Percentiles rank a stretch among this genome's conserved stretches.
Evolutionary conservation across 2,329 filamentous ascomycete species (phyloP).

Genomic region (Colletotrichum sp.): DNA sequence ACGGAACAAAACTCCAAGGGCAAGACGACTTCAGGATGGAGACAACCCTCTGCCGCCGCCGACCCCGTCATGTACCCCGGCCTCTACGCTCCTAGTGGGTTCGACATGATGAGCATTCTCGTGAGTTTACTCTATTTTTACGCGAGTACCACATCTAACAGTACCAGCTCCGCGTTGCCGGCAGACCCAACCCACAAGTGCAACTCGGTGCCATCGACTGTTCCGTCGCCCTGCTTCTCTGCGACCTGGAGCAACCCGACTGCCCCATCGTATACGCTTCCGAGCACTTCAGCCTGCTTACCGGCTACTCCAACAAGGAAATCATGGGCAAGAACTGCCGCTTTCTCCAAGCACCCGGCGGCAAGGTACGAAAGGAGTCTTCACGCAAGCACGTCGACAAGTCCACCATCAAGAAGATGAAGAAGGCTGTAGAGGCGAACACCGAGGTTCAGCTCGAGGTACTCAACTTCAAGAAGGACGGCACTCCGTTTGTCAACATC

Average conservation of each 20-base stretch:
- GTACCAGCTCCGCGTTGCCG: slow-evolving; percentile 64
- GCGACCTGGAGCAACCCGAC: slow-evolving; percentile 77
- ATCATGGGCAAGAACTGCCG: slow-evolving; percentile 83
- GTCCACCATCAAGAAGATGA: slow-evolving; percentile 62
- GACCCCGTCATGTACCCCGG: slow-evolving; percentile 61
- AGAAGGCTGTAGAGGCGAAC: slow-evolving; percentile 47
- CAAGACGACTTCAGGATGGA: slow-evolving; percentile 1
- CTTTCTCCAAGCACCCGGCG: slow-evolving; percentile 80
- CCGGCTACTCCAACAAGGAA: slow-evolving; percentile 77
- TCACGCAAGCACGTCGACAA: slow-evolving; percentile 71
- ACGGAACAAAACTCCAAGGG: slow-evolving; percentile 21
- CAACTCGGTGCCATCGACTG: slow-evolving; percentile 83
- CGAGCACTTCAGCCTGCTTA: slow-evolving; percentile 78
- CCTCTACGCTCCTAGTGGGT: slow-evolving; percentile 59
- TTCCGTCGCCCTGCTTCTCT: slow-evolving; percentile 84
- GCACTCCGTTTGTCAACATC: slow-evolving; percentile 80
- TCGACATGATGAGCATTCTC: slow-evolving; percentile 61
- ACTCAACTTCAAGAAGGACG: slow-evolving; percentile 83
- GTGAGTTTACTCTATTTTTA: slow-evolving; percentile 38
- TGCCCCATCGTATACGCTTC: slow-evolving; percentile 85
- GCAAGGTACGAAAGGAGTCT: slow-evolving; percentile 63
- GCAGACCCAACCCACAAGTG: slow-evolving; percentile 75
- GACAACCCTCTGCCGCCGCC: slow-evolving; percentile 15
- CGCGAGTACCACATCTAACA: slow-evolving; percentile 14
- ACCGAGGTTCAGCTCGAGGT: slow-evolving; percentile 58